Evolutionary conservation across 805 yeast genomes (phyloP), one percentile per base, ranked within the genome.

Genomic region (Zygoascus flipseniorum): DNA sequence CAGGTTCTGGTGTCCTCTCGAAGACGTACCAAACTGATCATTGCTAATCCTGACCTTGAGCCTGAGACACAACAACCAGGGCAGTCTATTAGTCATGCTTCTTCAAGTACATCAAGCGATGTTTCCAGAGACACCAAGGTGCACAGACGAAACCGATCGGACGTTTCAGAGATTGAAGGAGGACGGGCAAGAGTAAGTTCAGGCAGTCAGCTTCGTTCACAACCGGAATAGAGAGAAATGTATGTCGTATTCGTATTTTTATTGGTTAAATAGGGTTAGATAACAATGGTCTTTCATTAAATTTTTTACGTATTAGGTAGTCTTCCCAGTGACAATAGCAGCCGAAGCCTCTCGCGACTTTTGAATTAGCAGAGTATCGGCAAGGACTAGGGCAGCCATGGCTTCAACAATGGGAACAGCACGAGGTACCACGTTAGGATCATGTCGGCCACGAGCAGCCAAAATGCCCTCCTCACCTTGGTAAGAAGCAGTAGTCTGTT

Each of bases 401-500:
- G 98, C 88, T 75, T 93, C 99, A 31, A 93, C 98, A 65, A 93
- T 93, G 51, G 99, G 98, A 56, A 93, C 89, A 42, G 99, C 99
- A 70, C 99, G 83, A 60, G 99, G 99, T 19, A 95, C 95, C 52
- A 93, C 99, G 65, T 90, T 88, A 35, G 99, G 99, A 69, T 93
- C 99, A 66, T 93, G 99, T 78, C 99, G 86, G 53, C 99, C 99
- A 69, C 92, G 84, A 37, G 99, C 97, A 51, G 93, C 96, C 56
- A 93, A 76, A 9, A 84, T 81, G 66, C 99, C 99, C 50, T 74
- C 81, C 60, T 79, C 77, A 63, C 99, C 99, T 26, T 86, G 90
- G 72, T 90, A 93, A 48, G 93, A 80, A 28, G 89, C 80, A 16
- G 99, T 93, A 43, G 76, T 72, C 75, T 93, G 99, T 64, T 86